Conservation (phyloP, 352 stramenopile species). For the Phytophthora tubulina region DNA sequence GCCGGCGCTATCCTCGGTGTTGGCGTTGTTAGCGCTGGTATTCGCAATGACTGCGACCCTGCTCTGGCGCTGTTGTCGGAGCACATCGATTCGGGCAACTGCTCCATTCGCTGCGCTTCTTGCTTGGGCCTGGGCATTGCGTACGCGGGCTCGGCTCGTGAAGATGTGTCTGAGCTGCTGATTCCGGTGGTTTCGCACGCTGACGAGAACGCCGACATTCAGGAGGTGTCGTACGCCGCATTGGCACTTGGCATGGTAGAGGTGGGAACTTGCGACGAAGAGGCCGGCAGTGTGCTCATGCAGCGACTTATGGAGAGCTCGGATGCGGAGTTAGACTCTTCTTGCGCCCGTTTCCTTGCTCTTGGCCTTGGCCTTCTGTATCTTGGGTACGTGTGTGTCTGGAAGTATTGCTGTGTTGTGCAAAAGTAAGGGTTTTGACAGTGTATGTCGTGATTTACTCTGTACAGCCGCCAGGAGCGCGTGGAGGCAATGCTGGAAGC, state of each 20-base stretch:
- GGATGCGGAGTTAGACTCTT: constrained; percentile 97
- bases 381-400: constrained; percentile 86
- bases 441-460: constrained; percentile 15
- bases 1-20: constrained; percentile 98
- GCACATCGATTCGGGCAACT: constrained; percentile 96
- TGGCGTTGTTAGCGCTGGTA: constrained; percentile 94
- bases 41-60: constrained; percentile 98
- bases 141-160: constrained; percentile 96
- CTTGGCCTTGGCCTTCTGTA: constrained; percentile 98
- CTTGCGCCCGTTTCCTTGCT: constrained; percentile 96
- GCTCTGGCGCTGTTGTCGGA: constrained; percentile 97
- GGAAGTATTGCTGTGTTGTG: constrained; percentile 17
- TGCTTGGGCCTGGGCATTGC: constrained; percentile 98
- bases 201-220: constrained; percentile 93
- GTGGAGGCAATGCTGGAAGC: constrained; percentile 99
- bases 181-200: constrained; percentile 94
- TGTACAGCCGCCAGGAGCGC: constrained; percentile 88
- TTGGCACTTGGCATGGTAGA: constrained; percentile 98
- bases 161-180: constrained; percentile 98
- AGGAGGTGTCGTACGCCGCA: constrained; percentile 93
- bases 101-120: constrained; percentile 94
- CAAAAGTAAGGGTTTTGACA: constrained; percentile 88
- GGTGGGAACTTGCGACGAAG: constrained; percentile 98
- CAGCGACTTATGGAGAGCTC: constrained; percentile 98
- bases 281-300: constrained; percentile 96